Evolutionary conservation across 805 yeast species (phyloP), one percentile per base, ranked within the genome.

Genomic region (Wickerhamiella hasegawae): DNA sequence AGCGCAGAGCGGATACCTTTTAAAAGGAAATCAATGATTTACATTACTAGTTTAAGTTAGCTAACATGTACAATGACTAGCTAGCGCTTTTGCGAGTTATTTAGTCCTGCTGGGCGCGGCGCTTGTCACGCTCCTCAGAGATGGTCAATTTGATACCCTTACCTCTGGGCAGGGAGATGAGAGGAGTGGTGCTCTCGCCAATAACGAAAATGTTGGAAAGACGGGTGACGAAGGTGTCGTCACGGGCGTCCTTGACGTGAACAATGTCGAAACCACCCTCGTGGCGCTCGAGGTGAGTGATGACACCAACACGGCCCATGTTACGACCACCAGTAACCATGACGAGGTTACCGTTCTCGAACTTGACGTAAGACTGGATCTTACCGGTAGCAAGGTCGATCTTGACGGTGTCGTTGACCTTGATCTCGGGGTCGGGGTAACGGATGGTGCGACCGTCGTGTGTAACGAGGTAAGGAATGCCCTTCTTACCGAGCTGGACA

Each of bases 401-500:
- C 77, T 85, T 85, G 62, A 87, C 94, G 54, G 97, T 81, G 72
- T 87, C 98, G 76, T 90, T 85, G 60, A 83, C 84, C 71, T 73
- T 87, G 77, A 87, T 76, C 54, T 68, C 66, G 68, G 98, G 98
- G 63, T 87, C 97, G 66, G 97, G 97, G 82, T 85, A 87, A 70
- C 97, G 85, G 73, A 87, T 70, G 62, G 98, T 87, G 77, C 98
- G 85, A 69, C 98, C 97, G 63, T 87, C 98, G 77, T 87, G 98
- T 62, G 98, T 87, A 54, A 87, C 97, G 60, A 81, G 78, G 79
- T 82, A 87, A 61, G 98, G 98, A 58, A 87, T 74, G 62, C 94
- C 94, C 71, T 76, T 83, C 80, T 87, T 90, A 68, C 98, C 97
- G 63, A 85, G 73, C 71, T 83, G 94, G 51, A 87, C 95, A 67